Conservation (phyloP, 2,329 filamentous ascomycete species). For the Sporothrix inflata region DNA sequence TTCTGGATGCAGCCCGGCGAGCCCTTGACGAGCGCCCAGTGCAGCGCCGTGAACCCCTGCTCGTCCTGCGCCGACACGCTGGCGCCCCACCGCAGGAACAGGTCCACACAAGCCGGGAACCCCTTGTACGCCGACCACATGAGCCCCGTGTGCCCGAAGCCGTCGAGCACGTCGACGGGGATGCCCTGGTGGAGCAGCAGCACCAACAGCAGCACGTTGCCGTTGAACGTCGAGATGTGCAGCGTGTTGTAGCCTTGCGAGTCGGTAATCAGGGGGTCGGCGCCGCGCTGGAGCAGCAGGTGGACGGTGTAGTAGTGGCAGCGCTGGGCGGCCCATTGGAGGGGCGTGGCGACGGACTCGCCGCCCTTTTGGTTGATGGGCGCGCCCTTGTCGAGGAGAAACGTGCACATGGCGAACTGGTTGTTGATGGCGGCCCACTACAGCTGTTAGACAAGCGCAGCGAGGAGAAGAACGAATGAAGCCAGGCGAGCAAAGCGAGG, state of each 20-base stretch:
- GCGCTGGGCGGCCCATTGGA: constrained; percentile 95
- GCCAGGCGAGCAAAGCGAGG: background rate
- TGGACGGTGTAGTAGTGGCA: constrained; percentile 97
- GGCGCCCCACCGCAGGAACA: constrained; percentile 93
- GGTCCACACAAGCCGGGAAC: constrained; percentile 85
- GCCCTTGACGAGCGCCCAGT: constrained; percentile 96
- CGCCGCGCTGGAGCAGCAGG: constrained; percentile 85
- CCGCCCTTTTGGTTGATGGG: constrained; percentile 95
- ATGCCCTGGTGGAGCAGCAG: constrained; percentile 94
- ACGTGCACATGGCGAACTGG: constrained; percentile 95
- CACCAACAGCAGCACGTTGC: constrained; percentile 86
- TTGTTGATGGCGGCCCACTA: constrained; percentile 99
- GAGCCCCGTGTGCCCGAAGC: constrained; percentile 86
- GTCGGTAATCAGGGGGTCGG: constrained; percentile 89
- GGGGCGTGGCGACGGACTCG: constrained; percentile 88
- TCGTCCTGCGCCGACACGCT: constrained; percentile 90
- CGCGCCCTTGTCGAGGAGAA: constrained; percentile 80
- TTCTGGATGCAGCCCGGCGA: constrained; percentile 88
- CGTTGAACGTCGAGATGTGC: constrained; percentile 95
- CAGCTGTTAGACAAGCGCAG: constrained; percentile 22
- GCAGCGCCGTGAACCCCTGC: constrained; percentile 89
- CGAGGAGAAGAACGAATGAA: background rate
- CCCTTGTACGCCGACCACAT: constrained; percentile 99
- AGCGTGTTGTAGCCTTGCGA: constrained; percentile 97
- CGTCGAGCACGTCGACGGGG: constrained; percentile 86